These are phyloP conservation scores for Hondaea fermentalgiana DNA, from an alignment of 108 stramenopile species.

Conservation along the genomic window DNA sequence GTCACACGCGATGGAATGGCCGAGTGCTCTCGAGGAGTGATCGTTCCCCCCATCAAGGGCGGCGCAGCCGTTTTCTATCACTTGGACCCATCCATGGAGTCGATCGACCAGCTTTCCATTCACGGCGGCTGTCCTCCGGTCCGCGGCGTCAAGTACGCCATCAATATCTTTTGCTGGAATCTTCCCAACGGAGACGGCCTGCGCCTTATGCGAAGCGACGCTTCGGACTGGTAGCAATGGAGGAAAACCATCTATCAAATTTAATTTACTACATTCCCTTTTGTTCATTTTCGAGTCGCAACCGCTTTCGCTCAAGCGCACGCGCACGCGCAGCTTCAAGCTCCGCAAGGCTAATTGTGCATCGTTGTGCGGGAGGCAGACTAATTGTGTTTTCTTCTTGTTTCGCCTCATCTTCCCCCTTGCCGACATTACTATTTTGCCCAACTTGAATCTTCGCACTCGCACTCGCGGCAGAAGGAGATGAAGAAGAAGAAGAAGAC, in stretches of 20 bases:
- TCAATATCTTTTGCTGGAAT: slow-evolving; percentile 11
- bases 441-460: no score
- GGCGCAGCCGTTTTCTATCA: background rate
- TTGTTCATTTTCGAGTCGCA: background rate
- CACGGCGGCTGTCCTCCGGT: slow-evolving; percentile 13
- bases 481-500: no score
- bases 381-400: no score
- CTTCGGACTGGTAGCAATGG: background rate
- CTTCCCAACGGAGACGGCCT: background rate
- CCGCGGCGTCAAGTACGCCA: slow-evolving; percentile 5
- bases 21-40: background rate
- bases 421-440: no score
- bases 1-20: background rate
- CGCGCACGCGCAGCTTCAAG: background rate
- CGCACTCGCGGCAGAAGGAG: no score
- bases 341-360: background rate
- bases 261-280: background rate
- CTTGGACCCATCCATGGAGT: background rate
- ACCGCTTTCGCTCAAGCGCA: background rate
- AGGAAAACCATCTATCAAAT: background rate
- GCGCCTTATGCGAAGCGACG: background rate
- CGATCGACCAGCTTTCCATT: background rate
- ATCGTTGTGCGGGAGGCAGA: background rate
- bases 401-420: no score
- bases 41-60: background rate